Evolutionary conservation across 2,329 filamentous ascomycete genomes (phyloP), one percentile per base, ranked within the genome.

Genomic region (Cladophialophora exuberans): DNA sequence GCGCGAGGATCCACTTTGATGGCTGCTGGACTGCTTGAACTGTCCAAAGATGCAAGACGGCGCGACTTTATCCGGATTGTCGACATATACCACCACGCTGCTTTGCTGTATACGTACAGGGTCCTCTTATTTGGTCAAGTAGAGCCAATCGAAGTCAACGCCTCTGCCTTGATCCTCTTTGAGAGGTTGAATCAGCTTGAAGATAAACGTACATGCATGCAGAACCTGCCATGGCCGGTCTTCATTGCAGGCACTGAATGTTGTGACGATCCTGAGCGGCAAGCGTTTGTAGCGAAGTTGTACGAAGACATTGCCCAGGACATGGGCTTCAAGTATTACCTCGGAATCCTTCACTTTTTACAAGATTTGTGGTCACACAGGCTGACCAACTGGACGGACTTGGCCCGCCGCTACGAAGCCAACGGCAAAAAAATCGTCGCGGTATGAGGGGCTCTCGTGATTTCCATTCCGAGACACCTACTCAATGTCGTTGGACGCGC

Each of bases 201-300:
- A 49, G 54, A 60, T 33, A 52, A 33, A 22, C 18, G 22, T 23
- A 57, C 55, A 25, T 65, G 66, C 48, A 62, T 61, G 7, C 65
- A 67, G 23, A 62, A 67, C 46, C 53, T 67, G 5, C 62, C 66
- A 13, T 67, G 66, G 66, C 66, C 65, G 4, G 49, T 65, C 0
- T 65, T 67, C 7, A 62, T 67, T 23, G 64, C 64, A 1, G 65
- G 66, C 25, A 64, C 65, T 1, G 65, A 66, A 53, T 60, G 64
- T 17, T 48, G 47, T 17, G 60, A 52, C 2, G 20, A 57, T 31
- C 46, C 10, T 7, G 49, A 52, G n/a, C 43, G 54, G 18, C 35
- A 57, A 42, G 18, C 10, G 6, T 60, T 60, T 35, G 42, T 57
- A 49, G 54, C 47, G 39, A 50, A 23, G 26, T 26, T 56, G 58